Evolutionary conservation across 2,329 filamentous ascomycete species (phyloP).

Genomic region (Cladophialophora immunda): DNA sequence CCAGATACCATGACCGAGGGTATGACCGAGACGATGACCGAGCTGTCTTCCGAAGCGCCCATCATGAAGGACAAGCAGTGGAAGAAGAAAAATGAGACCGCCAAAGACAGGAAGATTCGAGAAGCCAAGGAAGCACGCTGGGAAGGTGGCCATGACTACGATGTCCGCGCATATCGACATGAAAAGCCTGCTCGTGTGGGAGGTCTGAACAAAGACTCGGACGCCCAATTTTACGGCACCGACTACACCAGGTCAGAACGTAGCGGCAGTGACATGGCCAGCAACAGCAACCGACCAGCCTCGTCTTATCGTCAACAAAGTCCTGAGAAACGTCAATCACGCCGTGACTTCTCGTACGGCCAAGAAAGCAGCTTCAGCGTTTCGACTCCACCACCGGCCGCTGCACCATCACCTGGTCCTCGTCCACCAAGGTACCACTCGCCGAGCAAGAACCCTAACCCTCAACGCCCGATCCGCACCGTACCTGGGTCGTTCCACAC

Average conservation of each 20-base stretch:
- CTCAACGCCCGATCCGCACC: constrained; percentile 36
- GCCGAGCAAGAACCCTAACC: constrained; percentile 31
- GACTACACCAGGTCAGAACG: constrained; percentile 70
- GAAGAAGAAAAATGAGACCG: constrained; percentile 52
- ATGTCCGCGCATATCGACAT: constrained; percentile 83
- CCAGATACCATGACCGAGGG: constrained; percentile 55
- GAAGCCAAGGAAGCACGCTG: constrained; percentile 52
- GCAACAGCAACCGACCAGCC: constrained; percentile 46
- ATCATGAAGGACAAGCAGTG: constrained; percentile 48
- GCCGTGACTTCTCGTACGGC: constrained; percentile 41
- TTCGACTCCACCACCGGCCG: constrained; percentile 26
- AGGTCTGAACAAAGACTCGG: constrained; percentile 82
- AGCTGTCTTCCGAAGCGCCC: constrained; percentile 40
- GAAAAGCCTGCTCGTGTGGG: constrained; percentile 88
- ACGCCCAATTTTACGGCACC: constrained; percentile 84
- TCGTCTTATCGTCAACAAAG: constrained; percentile 29
- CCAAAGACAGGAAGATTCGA: constrained; percentile 53
- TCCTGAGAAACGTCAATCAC: constrained; percentile 35
- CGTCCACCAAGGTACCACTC: constrained; percentile 34
- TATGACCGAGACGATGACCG: constrained; percentile 52
- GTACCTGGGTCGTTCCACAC: constrained; percentile 54
- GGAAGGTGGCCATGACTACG: constrained; percentile 70
- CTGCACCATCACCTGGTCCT: constrained; percentile 22
- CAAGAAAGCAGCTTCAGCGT: constrained; percentile 37
- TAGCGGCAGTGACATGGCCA: constrained; percentile 43